A percentile compares a stretch with the other conserved stretches of the same genome.
Evolutionary conservation across 805 yeast genomes (phyloP).

Genomic region (Wickerhamiella dianesei): DNA sequence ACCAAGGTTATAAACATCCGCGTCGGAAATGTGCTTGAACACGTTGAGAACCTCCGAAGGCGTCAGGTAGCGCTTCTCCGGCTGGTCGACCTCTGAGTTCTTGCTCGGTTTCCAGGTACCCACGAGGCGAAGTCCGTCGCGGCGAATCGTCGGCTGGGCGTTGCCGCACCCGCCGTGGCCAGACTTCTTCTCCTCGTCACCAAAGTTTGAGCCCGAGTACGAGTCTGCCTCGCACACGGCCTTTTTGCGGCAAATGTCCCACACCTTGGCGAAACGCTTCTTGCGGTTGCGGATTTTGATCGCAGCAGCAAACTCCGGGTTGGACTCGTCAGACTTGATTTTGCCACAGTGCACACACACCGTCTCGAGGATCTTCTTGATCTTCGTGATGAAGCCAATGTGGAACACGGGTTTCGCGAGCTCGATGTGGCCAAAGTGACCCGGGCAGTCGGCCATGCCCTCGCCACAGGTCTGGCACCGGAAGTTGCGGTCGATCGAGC

Average conservation of each 20-base stretch:
- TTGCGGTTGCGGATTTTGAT: constrained; percentile 83
- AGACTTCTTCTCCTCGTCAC: constrained; percentile 29
- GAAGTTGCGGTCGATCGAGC: constrained; percentile 92
- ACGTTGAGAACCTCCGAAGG: constrained; percentile 86
- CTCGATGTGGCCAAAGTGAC: constrained; percentile 98
- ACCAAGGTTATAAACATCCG: constrained; percentile 73
- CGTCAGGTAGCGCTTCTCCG: constrained; percentile 77
- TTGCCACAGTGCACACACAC: constrained; percentile 99
- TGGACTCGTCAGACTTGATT: constrained; percentile 69
- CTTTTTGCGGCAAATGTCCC: constrained; percentile 83
- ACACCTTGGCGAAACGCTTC: constrained; percentile 90
- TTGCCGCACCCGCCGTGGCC: constrained; percentile 96
- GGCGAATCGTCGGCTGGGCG: constrained; percentile 86
- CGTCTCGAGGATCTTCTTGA: constrained; percentile 89
- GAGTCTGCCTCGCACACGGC: constrained; percentile 88
- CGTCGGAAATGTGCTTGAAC: constrained; percentile 76
- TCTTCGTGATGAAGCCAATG: constrained; percentile 80
- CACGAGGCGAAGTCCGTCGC: constrained; percentile 89
- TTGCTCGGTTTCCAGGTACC: constrained; percentile 97
- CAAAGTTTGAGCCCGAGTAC: constrained; percentile 34
- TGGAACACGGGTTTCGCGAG: constrained; percentile 97
- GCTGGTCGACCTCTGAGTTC: constrained; percentile 72
- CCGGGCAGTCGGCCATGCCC: constrained; percentile 98
- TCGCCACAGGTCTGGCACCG: constrained; percentile 99
- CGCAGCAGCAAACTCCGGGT: constrained; percentile 74